Conservation (phyloP, 495 filamentous ascomycete species). For the Parachaetomium inaequale region DNA sequence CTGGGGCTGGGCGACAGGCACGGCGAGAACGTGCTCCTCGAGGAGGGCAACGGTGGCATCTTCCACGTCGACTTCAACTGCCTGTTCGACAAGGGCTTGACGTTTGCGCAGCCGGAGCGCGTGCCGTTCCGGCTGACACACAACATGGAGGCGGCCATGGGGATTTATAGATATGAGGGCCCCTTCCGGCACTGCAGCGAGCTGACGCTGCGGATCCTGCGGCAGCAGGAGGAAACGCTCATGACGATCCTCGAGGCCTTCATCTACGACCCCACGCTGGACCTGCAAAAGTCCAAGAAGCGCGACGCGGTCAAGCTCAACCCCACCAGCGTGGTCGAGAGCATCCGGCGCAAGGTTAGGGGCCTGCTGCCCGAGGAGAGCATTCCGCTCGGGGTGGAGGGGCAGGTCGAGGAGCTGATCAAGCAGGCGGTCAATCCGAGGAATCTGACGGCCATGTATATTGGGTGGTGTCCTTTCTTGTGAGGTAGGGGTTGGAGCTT, state of each 20-base stretch:
- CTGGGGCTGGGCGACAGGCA: slow-evolving; percentile 96
- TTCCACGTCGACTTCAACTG: slow-evolving; percentile 99
- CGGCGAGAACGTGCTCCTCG: slow-evolving; percentile 93
- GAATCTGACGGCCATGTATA: slow-evolving; percentile 88
- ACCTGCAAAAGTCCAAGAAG: slow-evolving; percentile 75
- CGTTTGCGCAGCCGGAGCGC: slow-evolving; percentile 88
- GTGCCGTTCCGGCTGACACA: slow-evolving; percentile 98
- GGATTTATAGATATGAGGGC: slow-evolving; percentile 86
- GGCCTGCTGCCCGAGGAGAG: slow-evolving; percentile 80
- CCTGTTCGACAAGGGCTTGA: slow-evolving; percentile 97
- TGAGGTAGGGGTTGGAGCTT: slow-evolving; percentile 44
- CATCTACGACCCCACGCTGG: slow-evolving; percentile 90
- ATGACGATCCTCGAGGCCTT: slow-evolving; percentile 98
- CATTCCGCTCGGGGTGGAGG: slow-evolving; percentile 89
- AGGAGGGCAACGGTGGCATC: slow-evolving; percentile 89
- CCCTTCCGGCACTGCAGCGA: slow-evolving; percentile 90
- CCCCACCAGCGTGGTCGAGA: slow-evolving; percentile 85
- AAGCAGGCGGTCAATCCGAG: slow-evolving; percentile 71
- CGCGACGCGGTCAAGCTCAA: slow-evolving; percentile 65
- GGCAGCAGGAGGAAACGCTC: slow-evolving; percentile 89
- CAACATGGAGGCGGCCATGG: slow-evolving; percentile 97
- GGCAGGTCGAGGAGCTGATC: slow-evolving; percentile 91
- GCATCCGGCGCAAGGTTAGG: slow-evolving; percentile 78
- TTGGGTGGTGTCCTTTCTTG: slow-evolving; percentile 96
- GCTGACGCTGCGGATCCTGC: slow-evolving; percentile 74